phyloP scores from a whole-genome alignment of 768 basidiomycete species.

The Phylloporus rhodoxanthus region DNA sequence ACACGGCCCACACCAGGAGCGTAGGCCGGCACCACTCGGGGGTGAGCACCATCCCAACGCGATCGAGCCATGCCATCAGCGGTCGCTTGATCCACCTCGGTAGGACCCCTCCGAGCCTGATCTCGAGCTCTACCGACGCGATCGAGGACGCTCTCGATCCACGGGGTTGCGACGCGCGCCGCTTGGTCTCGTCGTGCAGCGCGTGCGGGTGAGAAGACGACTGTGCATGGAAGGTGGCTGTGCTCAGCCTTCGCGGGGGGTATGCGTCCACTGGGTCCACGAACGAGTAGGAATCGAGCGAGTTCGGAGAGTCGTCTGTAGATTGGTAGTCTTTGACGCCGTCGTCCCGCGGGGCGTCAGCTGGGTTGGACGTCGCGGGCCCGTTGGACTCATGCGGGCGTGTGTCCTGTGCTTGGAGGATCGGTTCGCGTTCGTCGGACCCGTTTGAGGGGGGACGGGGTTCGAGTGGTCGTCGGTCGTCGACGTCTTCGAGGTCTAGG shows the following conservation, averaged over 20 bases:
- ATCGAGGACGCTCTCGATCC: conserved; percentile 36
- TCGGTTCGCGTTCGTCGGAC: conserved; percentile 26
- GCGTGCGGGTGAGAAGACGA: conserved; percentile 13
- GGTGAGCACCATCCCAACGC: conserved; percentile 62
- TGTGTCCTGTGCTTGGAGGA: conserved; percentile 20
- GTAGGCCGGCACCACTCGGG: conserved; percentile 77
- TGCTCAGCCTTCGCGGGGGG: conserved; percentile 18
- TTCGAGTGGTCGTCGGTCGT: conserved; percentile 33
- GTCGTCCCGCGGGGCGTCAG: conserved; percentile 12
- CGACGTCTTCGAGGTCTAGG: conserved; percentile 68
- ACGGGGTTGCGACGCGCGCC: conserved; percentile 6
- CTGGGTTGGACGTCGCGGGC: conserved; percentile 1
- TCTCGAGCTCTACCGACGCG: conserved; percentile 35
- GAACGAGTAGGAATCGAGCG: conserved; percentile 24
- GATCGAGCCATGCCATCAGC: conserved; percentile 61
- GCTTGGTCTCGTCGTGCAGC: conserved; percentile 17
- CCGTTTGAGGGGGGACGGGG: conserved; percentile 13
- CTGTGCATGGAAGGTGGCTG: conserved; percentile 25
- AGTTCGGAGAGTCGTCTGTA: conserved; percentile 26
- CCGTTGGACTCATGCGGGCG: conserved; percentile 15
- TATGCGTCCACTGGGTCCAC: conserved; percentile 24
- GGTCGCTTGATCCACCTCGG: conserved; percentile 55
- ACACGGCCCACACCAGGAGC: conserved; percentile 69
- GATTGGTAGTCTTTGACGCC: conserved; percentile 25
- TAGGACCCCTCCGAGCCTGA: conserved; percentile 36